Percentiles rank a stretch among this genome's conserved stretches.
Conservation (phyloP, 495 filamentous ascomycete genomes). For the Xylaria cubensis region DNA sequence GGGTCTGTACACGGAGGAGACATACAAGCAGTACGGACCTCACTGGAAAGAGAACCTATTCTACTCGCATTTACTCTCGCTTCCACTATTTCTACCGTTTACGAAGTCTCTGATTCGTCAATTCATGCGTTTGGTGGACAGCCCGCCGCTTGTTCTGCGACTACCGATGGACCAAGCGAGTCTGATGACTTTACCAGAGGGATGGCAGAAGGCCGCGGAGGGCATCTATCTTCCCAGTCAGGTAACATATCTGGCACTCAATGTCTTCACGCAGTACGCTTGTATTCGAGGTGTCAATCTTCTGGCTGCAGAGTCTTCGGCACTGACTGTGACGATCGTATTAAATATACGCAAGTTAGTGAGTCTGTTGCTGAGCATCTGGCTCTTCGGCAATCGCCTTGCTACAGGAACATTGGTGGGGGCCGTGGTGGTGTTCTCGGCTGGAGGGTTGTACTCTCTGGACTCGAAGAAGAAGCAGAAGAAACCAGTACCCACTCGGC, state of each 20-base stretch:
- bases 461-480: slow-evolving; percentile 59
- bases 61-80: slow-evolving; percentile 82
- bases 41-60: slow-evolving; percentile 98
- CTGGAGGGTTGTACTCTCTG: slow-evolving; percentile 86
- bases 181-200: slow-evolving; percentile 37
- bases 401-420: slow-evolving; percentile 77
- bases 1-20: slow-evolving; percentile 91
- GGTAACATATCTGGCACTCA: slow-evolving; percentile 73
- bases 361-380: slow-evolving; percentile 86
- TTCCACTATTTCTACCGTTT: slow-evolving; percentile 71
- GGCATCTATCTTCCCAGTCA: slow-evolving; percentile 67
- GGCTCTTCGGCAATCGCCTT: slow-evolving; percentile 87
- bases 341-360: slow-evolving; percentile 96
- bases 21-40: slow-evolving; percentile 82
- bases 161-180: slow-evolving; percentile 41
- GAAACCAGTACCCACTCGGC: slow-evolving; percentile 25
- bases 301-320: slow-evolving; percentile 81
- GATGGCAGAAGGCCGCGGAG: slow-evolving; percentile 41
- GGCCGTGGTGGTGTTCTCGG: slow-evolving; percentile 83
- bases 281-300: slow-evolving; percentile 96
- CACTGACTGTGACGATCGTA: slow-evolving; percentile 93
- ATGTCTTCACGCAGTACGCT: slow-evolving; percentile 89
- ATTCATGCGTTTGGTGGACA: slow-evolving; percentile 57
- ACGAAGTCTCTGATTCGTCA: slow-evolving; percentile 57
- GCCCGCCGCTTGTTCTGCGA: slow-evolving; percentile 53